Evolutionary conservation across 1,284 basidiomycete species (phyloP).

Genomic region (Marasmius oreades): DNA sequence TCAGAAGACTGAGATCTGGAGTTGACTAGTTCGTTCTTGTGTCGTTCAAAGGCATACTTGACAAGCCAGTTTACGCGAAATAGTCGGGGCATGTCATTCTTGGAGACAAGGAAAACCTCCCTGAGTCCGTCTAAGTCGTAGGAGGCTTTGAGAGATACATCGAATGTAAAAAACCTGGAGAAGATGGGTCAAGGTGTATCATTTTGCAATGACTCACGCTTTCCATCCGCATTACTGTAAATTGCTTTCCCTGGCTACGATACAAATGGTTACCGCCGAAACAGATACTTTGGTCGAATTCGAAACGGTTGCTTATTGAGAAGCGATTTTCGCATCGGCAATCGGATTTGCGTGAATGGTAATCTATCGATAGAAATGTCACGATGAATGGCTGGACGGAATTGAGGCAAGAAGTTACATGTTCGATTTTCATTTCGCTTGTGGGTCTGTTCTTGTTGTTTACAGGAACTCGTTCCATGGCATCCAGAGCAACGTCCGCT

Average conservation of each 20-base stretch:
- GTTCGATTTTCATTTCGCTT: conserved; percentile 77
- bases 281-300: too few species aligned
- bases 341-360: conserved; percentile 96
- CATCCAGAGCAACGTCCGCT: conserved; percentile 82
- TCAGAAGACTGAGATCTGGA: neutral
- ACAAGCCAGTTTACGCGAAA: neutral
- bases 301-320: too few species aligned
- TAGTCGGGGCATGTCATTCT: neutral
- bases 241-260: too few species aligned
- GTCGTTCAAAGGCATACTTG: neutral
- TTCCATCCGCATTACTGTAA: too few species aligned
- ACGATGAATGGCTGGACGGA: conserved; percentile 4
- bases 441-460: conserved; percentile 88
- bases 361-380: conserved; percentile 45
- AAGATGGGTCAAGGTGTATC: too few species aligned
- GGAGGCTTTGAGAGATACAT: too few species aligned
- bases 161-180: too few species aligned
- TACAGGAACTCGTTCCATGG: conserved; percentile 88
- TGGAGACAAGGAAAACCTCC: neutral
- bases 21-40: neutral
- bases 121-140: neutral
- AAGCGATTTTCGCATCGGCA: conserved; percentile 61
- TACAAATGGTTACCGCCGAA: too few species aligned
- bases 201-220: too few species aligned
- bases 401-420: conserved; percentile 46